These are phyloP conservation scores for Sporothrix dimorphospora DNA, from an alignment of 2,329 filamentous ascomycete species.

Conservation along the genomic window DNA sequence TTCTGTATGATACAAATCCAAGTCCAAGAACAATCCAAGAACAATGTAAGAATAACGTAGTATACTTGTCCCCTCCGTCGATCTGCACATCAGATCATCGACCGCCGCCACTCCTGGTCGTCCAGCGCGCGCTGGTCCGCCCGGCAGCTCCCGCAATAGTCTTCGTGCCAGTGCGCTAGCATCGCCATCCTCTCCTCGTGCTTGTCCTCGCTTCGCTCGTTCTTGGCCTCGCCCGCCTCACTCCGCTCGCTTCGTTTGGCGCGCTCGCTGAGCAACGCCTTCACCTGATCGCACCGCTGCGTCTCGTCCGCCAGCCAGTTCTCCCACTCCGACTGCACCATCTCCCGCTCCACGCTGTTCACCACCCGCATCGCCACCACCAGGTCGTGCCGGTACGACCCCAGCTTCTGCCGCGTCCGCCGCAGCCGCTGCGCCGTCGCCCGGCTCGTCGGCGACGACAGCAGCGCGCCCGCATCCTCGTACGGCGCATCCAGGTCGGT, in stretches of 20 bases:
- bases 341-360: slow-evolving; percentile 84
- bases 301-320: slow-evolving; percentile 86
- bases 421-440: slow-evolving; percentile 68
- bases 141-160: slow-evolving; percentile 61
- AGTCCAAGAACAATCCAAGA: not conserved
- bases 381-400: slow-evolving; percentile 83
- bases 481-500: slow-evolving; percentile 62
- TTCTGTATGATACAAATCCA: not conserved
- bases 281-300: slow-evolving; percentile 68
- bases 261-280: slow-evolving; percentile 46
- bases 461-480: slow-evolving; percentile 54
- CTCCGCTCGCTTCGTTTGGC: slow-evolving; percentile 26
- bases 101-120: slow-evolving; percentile 26
- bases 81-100: slow-evolving; percentile 20
- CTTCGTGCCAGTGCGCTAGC: slow-evolving; percentile 54
- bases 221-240: slow-evolving; percentile 25
- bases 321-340: slow-evolving; percentile 88
- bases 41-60: not conserved
- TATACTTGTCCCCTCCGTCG: not conserved
- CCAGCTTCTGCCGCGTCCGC: slow-evolving; percentile 80
- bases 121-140: slow-evolving; percentile 46
- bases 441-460: slow-evolving; percentile 54
- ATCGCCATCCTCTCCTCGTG: slow-evolving; percentile 42
- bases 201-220: slow-evolving; percentile 30
- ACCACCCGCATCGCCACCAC: slow-evolving; percentile 88